Conservation (phyloP, 2,329 filamentous ascomycete species). For the Ceratocystiopsis minuta region DNA sequence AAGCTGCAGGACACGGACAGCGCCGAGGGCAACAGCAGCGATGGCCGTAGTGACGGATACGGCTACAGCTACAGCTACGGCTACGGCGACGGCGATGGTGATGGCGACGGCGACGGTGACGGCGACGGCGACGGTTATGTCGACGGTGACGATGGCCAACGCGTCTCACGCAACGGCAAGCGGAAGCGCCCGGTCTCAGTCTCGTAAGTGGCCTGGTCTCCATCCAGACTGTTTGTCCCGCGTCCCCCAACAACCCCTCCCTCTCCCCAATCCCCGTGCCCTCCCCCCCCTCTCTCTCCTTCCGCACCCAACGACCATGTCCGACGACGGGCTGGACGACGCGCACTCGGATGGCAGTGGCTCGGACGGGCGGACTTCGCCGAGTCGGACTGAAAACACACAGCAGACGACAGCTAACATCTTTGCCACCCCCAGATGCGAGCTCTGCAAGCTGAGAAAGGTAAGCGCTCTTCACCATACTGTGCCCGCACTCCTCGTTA, state of each 20-base stretch:
- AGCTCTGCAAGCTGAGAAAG: constrained; percentile 68
- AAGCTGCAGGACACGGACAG: constrained; percentile 9
- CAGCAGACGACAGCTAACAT: constrained; percentile 1
- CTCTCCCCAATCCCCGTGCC: background rate
- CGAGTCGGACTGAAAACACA: background rate
- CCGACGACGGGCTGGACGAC: constrained; percentile 4
- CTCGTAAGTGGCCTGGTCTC: constrained; percentile 27
- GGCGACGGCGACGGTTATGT: constrained; percentile 21
- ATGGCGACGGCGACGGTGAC: constrained; percentile 25
- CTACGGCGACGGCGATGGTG: constrained; percentile 20
- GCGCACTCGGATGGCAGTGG: background rate
- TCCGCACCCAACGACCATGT: background rate
- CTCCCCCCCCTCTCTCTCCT: background rate
- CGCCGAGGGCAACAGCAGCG: constrained; percentile 20
- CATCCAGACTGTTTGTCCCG: constrained; percentile 1
- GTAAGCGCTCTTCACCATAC: constrained; percentile 22
- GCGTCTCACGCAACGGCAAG: constrained; percentile 29
- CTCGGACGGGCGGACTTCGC: background rate
- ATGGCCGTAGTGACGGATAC: constrained; percentile 17
- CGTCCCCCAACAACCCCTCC: background rate
- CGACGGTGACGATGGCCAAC: constrained; percentile 25
- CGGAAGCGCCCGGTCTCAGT: constrained; percentile 43
- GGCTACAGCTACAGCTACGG: constrained; percentile 19
- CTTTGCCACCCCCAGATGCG: constrained; percentile 32
- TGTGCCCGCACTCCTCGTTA: background rate